Evolutionary conservation across 768 basidiomycete genomes (phyloP), one percentile per base, ranked within the genome.

Genomic region (Boletus huronensis): DNA sequence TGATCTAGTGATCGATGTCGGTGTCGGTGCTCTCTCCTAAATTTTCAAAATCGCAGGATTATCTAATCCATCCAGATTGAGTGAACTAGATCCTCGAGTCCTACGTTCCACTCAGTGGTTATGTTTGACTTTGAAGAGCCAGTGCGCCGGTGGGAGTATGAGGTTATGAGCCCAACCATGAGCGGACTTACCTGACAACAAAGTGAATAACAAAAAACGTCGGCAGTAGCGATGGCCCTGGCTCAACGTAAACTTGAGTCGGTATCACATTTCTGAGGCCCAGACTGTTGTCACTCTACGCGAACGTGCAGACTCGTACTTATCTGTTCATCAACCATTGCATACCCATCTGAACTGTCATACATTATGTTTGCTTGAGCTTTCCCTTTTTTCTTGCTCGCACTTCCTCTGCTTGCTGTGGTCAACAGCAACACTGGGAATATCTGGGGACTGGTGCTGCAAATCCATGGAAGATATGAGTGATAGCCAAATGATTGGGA

Each of bases 1-100:
- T 48, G 56, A 70, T 70, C 70, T 53, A 53, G 28, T 48, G 56
- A 70, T 70, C 70, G 67, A 72, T 72, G 58, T 57, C 13, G n/a
- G n/a, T n/a, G n/a, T n/a, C n/a, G n/a, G n/a, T n/a, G n/a, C n/a
- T n/a, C n/a, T n/a, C n/a, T n/a, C n/a, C n/a, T n/a, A n/a, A n/a
- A n/a, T n/a, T n/a, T n/a, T n/a, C n/a, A n/a, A n/a, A n/a, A n/a
- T n/a, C n/a, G n/a, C 10, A n/a, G 10, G 44, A 62, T 72, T 59
- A 68, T 57, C 59, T 69, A 68, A 70, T 64, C 61, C 16, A 35
- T 35, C 57, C 49, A 8, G 21, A 63, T 59, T 39, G 52, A 42
- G 53, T 39, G 36, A n/a, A 8, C 45, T 9, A 9, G n/a, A 36
- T n/a, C 35, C 17, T 36, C 21, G 41, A 39, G 40, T 6, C 28